phyloP scores from a whole-genome alignment of 73 alveolate genomes.

The Halteria grandinella region DNA sequence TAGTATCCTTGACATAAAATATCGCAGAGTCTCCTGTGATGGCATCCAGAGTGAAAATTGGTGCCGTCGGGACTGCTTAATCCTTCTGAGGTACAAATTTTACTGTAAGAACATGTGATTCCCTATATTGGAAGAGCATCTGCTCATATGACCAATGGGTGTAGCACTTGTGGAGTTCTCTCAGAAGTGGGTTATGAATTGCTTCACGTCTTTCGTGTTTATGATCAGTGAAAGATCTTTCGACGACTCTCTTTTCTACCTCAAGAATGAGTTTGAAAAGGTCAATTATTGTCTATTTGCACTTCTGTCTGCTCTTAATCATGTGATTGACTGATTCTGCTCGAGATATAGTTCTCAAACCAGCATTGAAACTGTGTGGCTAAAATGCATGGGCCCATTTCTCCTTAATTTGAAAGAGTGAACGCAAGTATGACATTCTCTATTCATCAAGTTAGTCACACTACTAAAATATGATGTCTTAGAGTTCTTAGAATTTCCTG shows the following conservation, averaged over 20 bases:
- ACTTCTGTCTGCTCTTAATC: slow-evolving; percentile 43
- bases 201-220: slow-evolving; percentile 12
- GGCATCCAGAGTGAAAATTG: slow-evolving; percentile 16
- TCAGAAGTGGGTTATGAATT: slow-evolving; percentile 51
- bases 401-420: slow-evolving; percentile 54
- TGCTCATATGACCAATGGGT: slow-evolving; percentile 42
- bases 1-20: background rate
- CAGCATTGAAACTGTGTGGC: slow-evolving; percentile 54
- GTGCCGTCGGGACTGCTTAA: too few species aligned
- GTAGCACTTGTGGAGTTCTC: slow-evolving; percentile 26
- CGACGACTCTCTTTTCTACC: slow-evolving; percentile 46
- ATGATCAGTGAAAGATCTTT: slow-evolving; percentile 24
- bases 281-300: slow-evolving; percentile 39
- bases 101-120: slow-evolving; percentile 28
- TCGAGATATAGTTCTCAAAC: slow-evolving; percentile 44
- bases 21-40: slow-evolving; percentile 18
- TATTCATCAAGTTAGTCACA: slow-evolving; percentile 41
- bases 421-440: slow-evolving; percentile 26
- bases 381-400: slow-evolving; percentile 67
- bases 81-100: slow-evolving; percentile 2
- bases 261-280: slow-evolving; percentile 37
- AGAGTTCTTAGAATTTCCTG: slow-evolving; percentile 45
- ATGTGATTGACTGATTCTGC: slow-evolving; percentile 58
- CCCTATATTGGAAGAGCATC: slow-evolving; percentile 40
- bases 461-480: slow-evolving; percentile 49